These are phyloP conservation scores for Emiliania huxleyi DNA, from an alignment of 78 protist genomes.

Conservation along the genomic window DNA sequence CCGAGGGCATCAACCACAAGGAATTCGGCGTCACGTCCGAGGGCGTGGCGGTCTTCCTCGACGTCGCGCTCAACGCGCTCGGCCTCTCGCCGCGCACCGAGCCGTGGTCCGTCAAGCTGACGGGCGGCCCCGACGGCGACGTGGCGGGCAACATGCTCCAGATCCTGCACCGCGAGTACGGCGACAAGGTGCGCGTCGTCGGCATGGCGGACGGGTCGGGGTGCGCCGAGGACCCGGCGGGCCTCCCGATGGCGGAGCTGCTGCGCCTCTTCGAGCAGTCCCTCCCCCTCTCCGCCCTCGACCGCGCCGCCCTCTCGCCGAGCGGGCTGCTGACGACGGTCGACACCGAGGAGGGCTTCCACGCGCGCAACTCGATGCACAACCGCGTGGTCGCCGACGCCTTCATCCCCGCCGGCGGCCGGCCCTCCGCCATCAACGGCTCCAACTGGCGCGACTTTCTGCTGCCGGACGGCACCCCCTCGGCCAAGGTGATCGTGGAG, in stretches of 20 bases:
- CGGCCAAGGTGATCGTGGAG: not conserved
- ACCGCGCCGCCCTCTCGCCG: not conserved
- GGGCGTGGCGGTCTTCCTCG: conserved; percentile 61
- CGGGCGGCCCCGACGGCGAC: conserved; percentile 95
- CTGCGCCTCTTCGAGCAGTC: not conserved
- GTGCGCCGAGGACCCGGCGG: conserved; percentile 52
- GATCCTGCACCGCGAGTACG: conserved; percentile 4
- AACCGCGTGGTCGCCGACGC: not conserved
- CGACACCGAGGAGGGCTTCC: not conserved
- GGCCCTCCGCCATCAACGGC: not conserved
- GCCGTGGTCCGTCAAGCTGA: conserved; percentile 64
- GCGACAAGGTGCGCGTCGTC: conserved; percentile 50
- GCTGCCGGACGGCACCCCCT: conserved; percentile 13
- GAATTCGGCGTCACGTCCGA: conserved; percentile 45
- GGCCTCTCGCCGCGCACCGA: not conserved
- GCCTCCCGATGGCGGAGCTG: conserved; percentile 30
- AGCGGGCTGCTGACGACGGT: not conserved
- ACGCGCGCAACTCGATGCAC: not conserved
- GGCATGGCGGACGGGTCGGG: conserved; percentile 85
- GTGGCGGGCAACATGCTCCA: conserved; percentile 82
- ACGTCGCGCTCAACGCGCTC: conserved; percentile 42
- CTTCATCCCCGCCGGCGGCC: conserved; percentile 1
- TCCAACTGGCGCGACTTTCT: not conserved
- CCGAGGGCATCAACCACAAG: conserved; percentile 1
- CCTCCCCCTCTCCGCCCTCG: not conserved